Evolutionary conservation across 495 filamentous ascomycete genomes (phyloP), one percentile per base, ranked within the genome.

Genomic region (Aspergillus sclerotioniger): DNA sequence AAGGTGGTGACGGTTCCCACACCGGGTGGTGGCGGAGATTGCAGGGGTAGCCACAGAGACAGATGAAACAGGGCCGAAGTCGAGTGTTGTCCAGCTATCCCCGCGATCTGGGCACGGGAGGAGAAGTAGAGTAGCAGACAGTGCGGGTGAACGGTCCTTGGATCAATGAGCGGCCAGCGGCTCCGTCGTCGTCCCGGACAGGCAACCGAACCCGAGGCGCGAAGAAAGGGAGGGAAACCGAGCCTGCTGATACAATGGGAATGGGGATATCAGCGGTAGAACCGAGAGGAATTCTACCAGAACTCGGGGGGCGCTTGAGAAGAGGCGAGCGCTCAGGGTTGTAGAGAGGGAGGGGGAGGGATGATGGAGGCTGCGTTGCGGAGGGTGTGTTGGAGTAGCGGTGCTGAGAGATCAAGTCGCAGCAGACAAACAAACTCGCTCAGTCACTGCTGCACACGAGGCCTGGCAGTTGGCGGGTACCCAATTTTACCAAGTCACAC

Each of bases 401-500:
- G 47, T 17, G 46, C 46, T 49, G 20, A 29, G 20, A 29, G 44
- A 10, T 49, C 21, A 15, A 49, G 20, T 33, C 8, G 28, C 47
- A 28, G 25, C 25, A 50, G 47, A 50, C 47, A 50, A 31, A 50
- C 47, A 50, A 50, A 31, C 25, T 50, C 21, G 47, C 47, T 50
- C 47, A 28, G 47, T 31, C 47, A 50, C 47, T 50, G 21, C n/a
- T 50, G 47, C 47, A 50, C 47, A 50, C 47, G 47, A 50, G 47
- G 47, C 25, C 53, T 52, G 58, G 54, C 43, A 49, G 44, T 57
- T 57, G 54, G 57, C 47, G 48, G 52, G 61, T 63, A 63, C 61
- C 61, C 61, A 59, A 63, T 56, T 59, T 59, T 29, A 56, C 53
- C 61, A 63, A 57, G 61, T 57, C 53, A 57, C 53, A 57, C 61